Conservation (phyloP, 1,139 yeast genomes). For the Eremothecium cymbalariae region DNA sequence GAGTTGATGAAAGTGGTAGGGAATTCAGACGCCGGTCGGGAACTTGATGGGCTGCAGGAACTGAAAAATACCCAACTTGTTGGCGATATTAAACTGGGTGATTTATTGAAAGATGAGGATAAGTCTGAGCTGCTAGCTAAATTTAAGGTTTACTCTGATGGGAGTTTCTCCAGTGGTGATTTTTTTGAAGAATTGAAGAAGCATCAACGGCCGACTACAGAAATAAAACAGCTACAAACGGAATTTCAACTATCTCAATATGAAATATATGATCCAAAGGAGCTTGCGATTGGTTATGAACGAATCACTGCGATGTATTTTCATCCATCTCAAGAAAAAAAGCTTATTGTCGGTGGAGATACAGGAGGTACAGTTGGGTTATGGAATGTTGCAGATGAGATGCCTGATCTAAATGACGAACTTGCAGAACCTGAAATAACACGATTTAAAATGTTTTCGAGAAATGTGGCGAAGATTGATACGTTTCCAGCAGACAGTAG, state of each 20-base stretch:
- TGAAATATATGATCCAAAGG: conserved; percentile 56
- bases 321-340: conserved; percentile 61
- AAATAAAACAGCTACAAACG: conserved; percentile 39
- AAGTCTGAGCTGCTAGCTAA: conserved; percentile 36
- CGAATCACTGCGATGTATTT: conserved; percentile 66
- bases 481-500: conserved; percentile 45
- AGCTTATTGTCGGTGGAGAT: conserved; percentile 78
- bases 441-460: conserved; percentile 67
- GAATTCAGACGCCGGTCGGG: conserved; percentile 14
- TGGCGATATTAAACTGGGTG: conserved; percentile 56
- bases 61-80: conserved; percentile 47
- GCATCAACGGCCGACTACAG: conserved; percentile 34
- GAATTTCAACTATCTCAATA: conserved; percentile 46
- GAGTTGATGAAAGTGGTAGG: conserved; percentile 24
- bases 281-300: conserved; percentile 61
- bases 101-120: conserved; percentile 38
- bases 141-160: conserved; percentile 34
- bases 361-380: conserved; percentile 75
- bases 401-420: conserved; percentile 33
- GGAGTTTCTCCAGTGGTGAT: conserved; percentile 68
- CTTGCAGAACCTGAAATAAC: conserved; percentile 49
- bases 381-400: conserved; percentile 61
- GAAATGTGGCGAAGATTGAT: conserved; percentile 56
- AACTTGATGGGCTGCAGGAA: conserved; percentile 43
- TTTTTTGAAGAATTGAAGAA: conserved; percentile 48